Evolutionary conservation across 768 basidiomycete species (phyloP), one percentile per base, ranked within the genome.

Genomic region (Podaxis sp.): DNA sequence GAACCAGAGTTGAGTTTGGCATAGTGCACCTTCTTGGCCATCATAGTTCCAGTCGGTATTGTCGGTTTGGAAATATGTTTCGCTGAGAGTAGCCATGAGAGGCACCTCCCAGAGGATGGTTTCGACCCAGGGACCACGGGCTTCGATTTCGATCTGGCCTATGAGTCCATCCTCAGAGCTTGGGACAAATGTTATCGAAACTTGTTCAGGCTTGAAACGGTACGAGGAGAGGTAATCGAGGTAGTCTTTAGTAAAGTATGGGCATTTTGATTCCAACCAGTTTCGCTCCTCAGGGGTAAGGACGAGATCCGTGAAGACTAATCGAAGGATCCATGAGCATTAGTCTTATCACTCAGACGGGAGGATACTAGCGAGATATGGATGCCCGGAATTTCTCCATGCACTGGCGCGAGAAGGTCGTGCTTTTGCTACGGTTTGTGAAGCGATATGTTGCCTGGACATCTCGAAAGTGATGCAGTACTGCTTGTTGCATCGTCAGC

Each of bases 61-160:
- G 40, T 86, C 88, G 17, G 82, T 81, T 19, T 76, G 80, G 76
- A 96, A 99, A 76, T 93, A 96, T 19, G 87, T 86, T 73, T 99
- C 95, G 69, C 92, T 94, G 56, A 99, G 78, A 65, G 87, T 87
- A 13, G 95, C 88, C 94, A 99, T 95, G 56, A 99, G 77, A 1
- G 95, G 96, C 1, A 98, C 95, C 76, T 99, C 97, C 88, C 96
- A 99, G 28, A 97, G 77, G 63, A 99, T 96, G 6, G 92, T 83
- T 66, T 95, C 92, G 0, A 76, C 75, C 94, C 94, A 96, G 4
- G 81, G 82, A 6, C 93, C 95, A 30, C 69, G 69, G 4, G 85
- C 84, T 65, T 87, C 85, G 58, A 99, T 90, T 68, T 93, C 86
- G 39, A 96, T 75, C 39, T 76, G 73, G 3, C 95, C 96, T 61